Base-by-base conservation (phyloP, 345 rosid species). In the Lepidium didymum region DNA sequence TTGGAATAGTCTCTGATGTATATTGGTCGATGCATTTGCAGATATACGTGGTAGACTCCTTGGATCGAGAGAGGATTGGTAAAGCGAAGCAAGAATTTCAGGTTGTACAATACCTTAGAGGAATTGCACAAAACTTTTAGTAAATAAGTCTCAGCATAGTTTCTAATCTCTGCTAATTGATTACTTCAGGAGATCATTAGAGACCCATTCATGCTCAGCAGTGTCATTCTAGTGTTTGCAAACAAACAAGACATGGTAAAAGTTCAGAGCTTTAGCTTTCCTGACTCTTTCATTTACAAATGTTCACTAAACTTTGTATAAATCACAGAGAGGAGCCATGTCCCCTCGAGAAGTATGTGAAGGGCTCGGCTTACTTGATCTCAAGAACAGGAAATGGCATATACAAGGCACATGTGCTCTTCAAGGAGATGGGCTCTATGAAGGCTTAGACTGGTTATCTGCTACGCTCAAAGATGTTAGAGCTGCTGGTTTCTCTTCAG, bases 191-290 rank as follows among this genome's bases (percentile, higher is more conserved):
- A 92, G 43, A 91, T 95, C 51, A 91, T 95, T 83, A 87, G 79
- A 62, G 99, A 95, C 70, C 98, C 98, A 2, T 95, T 91, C 72
- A 95, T 95, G 98, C 91, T 85, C 76, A 87, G 84, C 78, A 91
- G 97, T 75, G 78, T 88, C 79, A 85, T 95, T 84, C 80, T 95
- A 81, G 96, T 95, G 56, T 91, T 95, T 68, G 99, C 99, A 53
- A 95, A 95, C 83, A 95, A 95, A 64, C 99, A 95, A 82, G 99
- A 95, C 83, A 86, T 91, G 99, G 99, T 95, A 84, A 37, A 83
- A 56, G 14, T 43, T 62, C 44, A 43, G 15, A 76, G 34, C 63
- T 42, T 37, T 15, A 40, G 19, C 25, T 33, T 69, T 47, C 8
- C 1, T 31, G 60, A 4, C 6, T 4, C 34, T 35, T 9, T 63